Evolutionary conservation across 768 basidiomycete genomes (phyloP), one percentile per base, ranked within the genome.

Genomic region (Macrolepiota dolichaula): DNA sequence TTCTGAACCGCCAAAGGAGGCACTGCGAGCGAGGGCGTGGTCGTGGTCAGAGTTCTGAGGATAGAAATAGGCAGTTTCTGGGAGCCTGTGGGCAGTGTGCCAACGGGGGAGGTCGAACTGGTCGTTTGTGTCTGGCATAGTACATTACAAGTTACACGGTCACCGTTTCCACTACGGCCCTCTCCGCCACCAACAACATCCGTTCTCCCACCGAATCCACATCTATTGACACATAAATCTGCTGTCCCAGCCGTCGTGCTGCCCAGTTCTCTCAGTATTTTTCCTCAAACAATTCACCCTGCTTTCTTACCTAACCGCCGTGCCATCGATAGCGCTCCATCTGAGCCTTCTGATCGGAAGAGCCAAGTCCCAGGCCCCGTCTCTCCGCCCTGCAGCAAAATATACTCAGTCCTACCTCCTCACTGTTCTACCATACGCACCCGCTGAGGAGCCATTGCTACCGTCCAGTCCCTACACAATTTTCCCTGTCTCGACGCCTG

Each of bases 91-190:
- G 24, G 19, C 24, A 12, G 86, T 65, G 79, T 75, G 86, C 88
- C 83, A 85, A 84, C 83, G 67, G 81, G 86, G 81, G 83, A 98
- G 67, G 76, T 91, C 89, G 76, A 90, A 92, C 77, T 84, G 85
- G 79, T 91, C 89, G 86, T 90, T 89, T 69, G 85, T 74, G 78
- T 84, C 85, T 76, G 81, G 79, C 80, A 90, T 89, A 86, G 50
- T 50, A 22, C 29, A 51, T 59, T 42, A 51, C 49, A 27, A 38
- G 47, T 38, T 54, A 54, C 35, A 54, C 19, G 25, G 37, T 74
- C 68, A 88, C 65, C 40, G 73, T 71, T 57, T 73, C 76, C 13
- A 89, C 76, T 55, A 89, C 76, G 24, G 79, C 83, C 70, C 79
- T 85, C 72, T 93, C 91, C 54, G 82, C 83, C 57, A 80, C 82